Conservation (phyloP, 768 basidiomycete species). For the Sporobolomyces pararoseus region DNA sequence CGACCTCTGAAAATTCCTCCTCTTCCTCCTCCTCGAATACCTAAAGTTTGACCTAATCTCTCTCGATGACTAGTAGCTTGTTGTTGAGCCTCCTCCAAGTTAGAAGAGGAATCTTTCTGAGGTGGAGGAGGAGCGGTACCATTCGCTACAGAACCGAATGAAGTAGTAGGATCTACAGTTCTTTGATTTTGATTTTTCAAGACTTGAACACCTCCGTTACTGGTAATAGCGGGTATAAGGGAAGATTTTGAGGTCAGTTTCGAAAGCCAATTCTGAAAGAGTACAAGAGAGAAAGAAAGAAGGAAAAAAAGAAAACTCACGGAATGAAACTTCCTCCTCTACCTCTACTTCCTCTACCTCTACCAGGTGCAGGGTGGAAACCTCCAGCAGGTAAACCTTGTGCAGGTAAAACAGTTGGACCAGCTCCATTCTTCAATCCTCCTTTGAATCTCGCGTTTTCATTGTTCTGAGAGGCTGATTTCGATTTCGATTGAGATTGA, state of each 20-base stretch:
- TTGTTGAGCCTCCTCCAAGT: too few relatives aligned
- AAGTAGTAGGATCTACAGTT: constrained; percentile 11
- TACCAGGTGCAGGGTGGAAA: constrained; percentile 28
- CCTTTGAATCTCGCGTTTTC: constrained; percentile 27
- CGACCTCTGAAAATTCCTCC: constrained; percentile 21
- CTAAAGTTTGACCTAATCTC: constrained; percentile 31
- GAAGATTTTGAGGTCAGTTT: too few relatives aligned
- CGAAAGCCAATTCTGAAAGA: too few relatives aligned
- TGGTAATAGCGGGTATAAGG: neutral
- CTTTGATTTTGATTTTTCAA: constrained; percentile 17
- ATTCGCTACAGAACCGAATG: constrained; percentile 34
- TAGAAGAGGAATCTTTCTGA: too few relatives aligned
- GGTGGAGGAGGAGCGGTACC: constrained; percentile 14
- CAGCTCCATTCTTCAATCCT: constrained; percentile 23
- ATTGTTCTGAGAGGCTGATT: too few relatives aligned
- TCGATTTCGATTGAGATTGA: too few relatives aligned
- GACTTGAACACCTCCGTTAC: constrained; percentile 33
- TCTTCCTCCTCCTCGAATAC: constrained; percentile 23
- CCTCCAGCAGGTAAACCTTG: constrained; percentile 39
- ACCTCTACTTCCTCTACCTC: constrained; percentile 11
- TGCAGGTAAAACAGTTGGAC: constrained; percentile 32
- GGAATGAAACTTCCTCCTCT: constrained; percentile 21
- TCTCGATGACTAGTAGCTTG: constrained; percentile 28
- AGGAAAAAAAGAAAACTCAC: neutral
- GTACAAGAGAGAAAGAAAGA: neutral